Percentiles rank a stretch among this genome's conserved stretches.
Evolutionary conservation across 805 yeast genomes (phyloP).

Genomic region (Candida awuae): DNA sequence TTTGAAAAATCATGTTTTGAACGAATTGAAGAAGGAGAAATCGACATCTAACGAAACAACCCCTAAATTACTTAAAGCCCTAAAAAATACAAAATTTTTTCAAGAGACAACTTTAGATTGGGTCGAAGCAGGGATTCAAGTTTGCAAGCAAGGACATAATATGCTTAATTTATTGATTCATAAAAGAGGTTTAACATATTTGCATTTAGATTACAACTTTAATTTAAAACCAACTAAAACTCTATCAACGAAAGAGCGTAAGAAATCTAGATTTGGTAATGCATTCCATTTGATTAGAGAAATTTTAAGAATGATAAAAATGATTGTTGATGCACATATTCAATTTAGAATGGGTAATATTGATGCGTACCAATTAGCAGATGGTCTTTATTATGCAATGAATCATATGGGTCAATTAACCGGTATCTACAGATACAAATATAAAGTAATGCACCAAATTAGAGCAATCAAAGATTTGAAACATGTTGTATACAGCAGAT

Average conservation of each 20-base stretch:
- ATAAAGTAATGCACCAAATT: slow-evolving; percentile 96
- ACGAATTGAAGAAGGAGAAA: slow-evolving; percentile 49
- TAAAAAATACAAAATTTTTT: slow-evolving; percentile 77
- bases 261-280: slow-evolving; percentile 91
- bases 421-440: slow-evolving; percentile 93
- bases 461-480: slow-evolving; percentile 92
- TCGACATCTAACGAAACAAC: slow-evolving; percentile 39
- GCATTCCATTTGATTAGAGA: slow-evolving; percentile 94
- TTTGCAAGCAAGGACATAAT: slow-evolving; percentile 87
- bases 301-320: slow-evolving; percentile 70
- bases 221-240: slow-evolving; percentile 95
- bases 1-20: slow-evolving; percentile 66
- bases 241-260: slow-evolving; percentile 90
- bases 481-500: slow-evolving; percentile 80
- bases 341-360: slow-evolving; percentile 84
- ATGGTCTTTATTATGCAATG: slow-evolving; percentile 81
- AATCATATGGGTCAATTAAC: slow-evolving; percentile 94
- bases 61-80: slow-evolving; percentile 51
- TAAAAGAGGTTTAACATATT: slow-evolving; percentile 80
- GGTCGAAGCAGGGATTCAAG: slow-evolving; percentile 97
- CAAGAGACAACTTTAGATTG: slow-evolving; percentile 91
- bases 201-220: slow-evolving; percentile 92
- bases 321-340: slow-evolving; percentile 88
- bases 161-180: slow-evolving; percentile 88
- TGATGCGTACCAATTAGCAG: slow-evolving; percentile 91